Evolutionary conservation across 2,329 filamentous ascomycete species (phyloP), one percentile per base, ranked within the genome.

Genomic region (Sordariomycetes sp.): DNA sequence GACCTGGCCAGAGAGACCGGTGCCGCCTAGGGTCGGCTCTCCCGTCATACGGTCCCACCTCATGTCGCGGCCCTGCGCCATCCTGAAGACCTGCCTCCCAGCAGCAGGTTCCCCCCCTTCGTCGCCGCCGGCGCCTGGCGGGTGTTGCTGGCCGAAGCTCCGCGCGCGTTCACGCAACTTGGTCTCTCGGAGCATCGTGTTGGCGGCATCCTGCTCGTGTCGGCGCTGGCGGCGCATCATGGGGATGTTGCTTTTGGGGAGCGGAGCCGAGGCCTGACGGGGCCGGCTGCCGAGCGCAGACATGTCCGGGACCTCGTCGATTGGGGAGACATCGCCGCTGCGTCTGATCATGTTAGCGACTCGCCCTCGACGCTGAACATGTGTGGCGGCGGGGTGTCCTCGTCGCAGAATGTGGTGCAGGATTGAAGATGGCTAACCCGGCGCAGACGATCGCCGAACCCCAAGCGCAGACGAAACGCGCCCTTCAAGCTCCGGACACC

Each of bases 21-120:
- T 75, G 22, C 75, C 69, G 57, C 72, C 78, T n/a, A 73, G 76
- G 5, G 80, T 84, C 45, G 82, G 80, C 64, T 87, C 84, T 10
- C 82, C 84, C 2, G 85, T 85, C 65, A 79, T 81, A 53, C 79
- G 78, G 68, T 89, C 83, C 84, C 84, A 87, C 61, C 74, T 72
- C 24, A 75, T 76, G 59, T 78, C 74, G n/a, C 56, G 58, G 25
- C 59, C 59, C 35, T 61, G 52, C 13, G 61, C 59, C 53, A 61
- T 56, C 25, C 56, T 56, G 36, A 62, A 62, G 8, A 62, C 39
- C 54, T 62, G 59, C 17, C 59, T 55, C 15, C 61, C 59, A 13
- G 56, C 55, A 10, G 55, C 68, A 67, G 39, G 10, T 10, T 53
- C 39, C 20, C 28, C 51, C 25, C 45, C 24, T 15, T 35, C 20